Percentiles rank a stretch among this genome's conserved stretches.
Conservation (phyloP, 2,329 filamentous ascomycete species). For the Pestalotiopsis sp. region DNA sequence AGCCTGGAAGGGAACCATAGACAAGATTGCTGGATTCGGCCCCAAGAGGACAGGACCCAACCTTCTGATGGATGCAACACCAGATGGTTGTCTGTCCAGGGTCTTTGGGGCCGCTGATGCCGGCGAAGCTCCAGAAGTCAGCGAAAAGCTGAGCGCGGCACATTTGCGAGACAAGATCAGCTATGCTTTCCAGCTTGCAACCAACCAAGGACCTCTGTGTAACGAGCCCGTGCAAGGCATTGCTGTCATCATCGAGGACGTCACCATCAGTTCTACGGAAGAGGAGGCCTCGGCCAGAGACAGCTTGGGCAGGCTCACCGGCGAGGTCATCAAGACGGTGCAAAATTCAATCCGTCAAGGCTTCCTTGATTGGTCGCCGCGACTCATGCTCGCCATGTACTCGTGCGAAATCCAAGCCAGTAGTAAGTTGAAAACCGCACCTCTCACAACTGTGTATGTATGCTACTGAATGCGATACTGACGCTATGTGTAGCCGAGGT, state of each 20-base stretch:
- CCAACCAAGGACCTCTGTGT: slow-evolving; percentile 85
- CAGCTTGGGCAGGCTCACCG: slow-evolving; percentile 78
- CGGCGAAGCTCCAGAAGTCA: slow-evolving; percentile 39
- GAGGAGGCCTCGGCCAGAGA: slow-evolving; percentile 59
- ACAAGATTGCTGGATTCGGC: slow-evolving; percentile 88
- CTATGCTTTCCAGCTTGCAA: slow-evolving; percentile 93
- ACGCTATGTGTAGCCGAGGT: slow-evolving; percentile 69
- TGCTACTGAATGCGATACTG: slow-evolving; percentile 14
- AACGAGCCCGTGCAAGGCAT: slow-evolving; percentile 92
- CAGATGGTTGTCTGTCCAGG: slow-evolving; percentile 68
- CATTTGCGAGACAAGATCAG: slow-evolving; percentile 88
- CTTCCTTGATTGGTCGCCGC: slow-evolving; percentile 93
- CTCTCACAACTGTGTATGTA: neutral
- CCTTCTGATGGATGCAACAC: slow-evolving; percentile 82
- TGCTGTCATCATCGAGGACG: slow-evolving; percentile 85
- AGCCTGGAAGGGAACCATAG: slow-evolving; percentile 74
- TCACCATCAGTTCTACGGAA: slow-evolving; percentile 63
- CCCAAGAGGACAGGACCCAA: slow-evolving; percentile 86
- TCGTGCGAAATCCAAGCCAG: slow-evolving; percentile 96
- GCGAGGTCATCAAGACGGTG: slow-evolving; percentile 89
- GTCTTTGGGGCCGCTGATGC: slow-evolving; percentile 56
- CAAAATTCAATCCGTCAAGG: slow-evolving; percentile 81
- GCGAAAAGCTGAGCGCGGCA: slow-evolving; percentile 57
- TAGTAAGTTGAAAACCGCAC: slow-evolving; percentile 52
- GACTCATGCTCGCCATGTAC: slow-evolving; percentile 98